Percentiles rank a stretch among this genome's conserved stretches.
Conservation (phyloP, 805 yeast genomes). For the Starmerella apis region DNA sequence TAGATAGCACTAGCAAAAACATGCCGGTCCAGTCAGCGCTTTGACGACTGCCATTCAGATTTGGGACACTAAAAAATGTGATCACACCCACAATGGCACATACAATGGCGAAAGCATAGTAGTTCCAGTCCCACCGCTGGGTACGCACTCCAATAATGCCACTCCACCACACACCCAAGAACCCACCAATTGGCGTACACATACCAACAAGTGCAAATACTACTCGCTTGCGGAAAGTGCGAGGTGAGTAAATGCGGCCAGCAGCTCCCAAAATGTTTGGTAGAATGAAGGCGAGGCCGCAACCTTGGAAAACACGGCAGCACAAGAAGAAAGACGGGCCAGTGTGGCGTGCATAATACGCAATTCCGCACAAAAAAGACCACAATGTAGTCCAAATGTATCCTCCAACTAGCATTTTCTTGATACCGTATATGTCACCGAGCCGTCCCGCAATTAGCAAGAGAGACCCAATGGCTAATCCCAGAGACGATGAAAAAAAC, state of each 20-base stretch:
- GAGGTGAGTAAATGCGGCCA: conserved; percentile 30
- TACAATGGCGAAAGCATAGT: conserved; percentile 38
- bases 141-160: conserved; percentile 23
- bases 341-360: conserved; percentile 37
- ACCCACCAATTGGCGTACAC: conserved; percentile 53
- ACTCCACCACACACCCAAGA: conserved; percentile 42
- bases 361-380: conserved; percentile 51
- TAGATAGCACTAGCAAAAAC: conserved; percentile 45
- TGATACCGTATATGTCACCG: conserved; percentile 64
- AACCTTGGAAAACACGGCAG: conserved; percentile 54
- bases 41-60: conserved; percentile 13
- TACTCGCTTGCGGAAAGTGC: conserved; percentile 37
- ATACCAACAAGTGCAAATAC: conserved; percentile 51
- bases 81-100: conserved; percentile 9
- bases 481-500: conserved; percentile 66
- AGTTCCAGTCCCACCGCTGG: conserved; percentile 29
- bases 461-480: conserved; percentile 62
- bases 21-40: conserved; percentile 50
- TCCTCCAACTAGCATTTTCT: conserved; percentile 44
- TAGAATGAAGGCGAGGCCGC: conserved; percentile 49
- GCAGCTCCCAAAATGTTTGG: conserved; percentile 54
- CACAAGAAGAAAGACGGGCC: conserved; percentile 26
- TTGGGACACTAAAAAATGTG: conserved; percentile 14
- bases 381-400: conserved; percentile 47
- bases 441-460: conserved; percentile 57